Percentiles rank a stretch among this genome's conserved stretches.
phyloP scores from a whole-genome alignment of 768 basidiomycete genomes.

The Aureoboletus auriporus region DNA sequence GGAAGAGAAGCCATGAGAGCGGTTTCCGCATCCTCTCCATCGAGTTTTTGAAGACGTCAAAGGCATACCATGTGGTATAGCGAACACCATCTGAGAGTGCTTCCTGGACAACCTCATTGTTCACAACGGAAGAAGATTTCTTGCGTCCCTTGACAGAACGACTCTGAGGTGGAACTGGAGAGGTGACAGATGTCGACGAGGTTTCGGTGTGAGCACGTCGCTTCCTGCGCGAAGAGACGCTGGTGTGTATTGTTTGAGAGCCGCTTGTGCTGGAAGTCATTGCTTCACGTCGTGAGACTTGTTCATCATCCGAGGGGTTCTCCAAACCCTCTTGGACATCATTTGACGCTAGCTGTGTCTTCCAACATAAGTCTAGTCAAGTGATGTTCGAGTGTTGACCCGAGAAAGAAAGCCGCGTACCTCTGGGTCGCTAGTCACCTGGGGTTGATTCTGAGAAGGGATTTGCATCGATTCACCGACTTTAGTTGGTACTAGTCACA shows the following conservation, averaged over 20 bases:
- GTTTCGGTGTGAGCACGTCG: conserved; percentile 25
- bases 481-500: too few species aligned
- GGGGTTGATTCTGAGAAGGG: too few species aligned
- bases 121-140: conserved; percentile 26
- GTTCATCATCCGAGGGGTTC: conserved; percentile 26
- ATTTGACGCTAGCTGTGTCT: not conserved
- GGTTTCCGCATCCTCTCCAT: conserved; percentile 52
- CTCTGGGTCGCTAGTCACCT: too few species aligned
- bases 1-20: conserved; percentile 48
- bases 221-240: conserved; percentile 23
- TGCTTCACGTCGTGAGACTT: conserved; percentile 7
- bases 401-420: too few species aligned
- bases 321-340: conserved; percentile 30
- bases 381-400: too few species aligned
- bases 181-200: conserved; percentile 9
- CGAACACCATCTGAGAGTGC: conserved; percentile 20
- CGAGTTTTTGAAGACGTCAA: conserved; percentile 46
- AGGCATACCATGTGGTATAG: conserved; percentile 35
- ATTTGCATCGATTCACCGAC: too few species aligned
- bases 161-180: conserved; percentile 18
- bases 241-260: conserved; percentile 5
- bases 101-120: conserved; percentile 22
- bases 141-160: conserved; percentile 20
- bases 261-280: conserved; percentile 2
- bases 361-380: too few species aligned